Evolutionary conservation across 192 early-diverging fungal species (phyloP).

Genomic region (Coemansia aciculifera): DNA sequence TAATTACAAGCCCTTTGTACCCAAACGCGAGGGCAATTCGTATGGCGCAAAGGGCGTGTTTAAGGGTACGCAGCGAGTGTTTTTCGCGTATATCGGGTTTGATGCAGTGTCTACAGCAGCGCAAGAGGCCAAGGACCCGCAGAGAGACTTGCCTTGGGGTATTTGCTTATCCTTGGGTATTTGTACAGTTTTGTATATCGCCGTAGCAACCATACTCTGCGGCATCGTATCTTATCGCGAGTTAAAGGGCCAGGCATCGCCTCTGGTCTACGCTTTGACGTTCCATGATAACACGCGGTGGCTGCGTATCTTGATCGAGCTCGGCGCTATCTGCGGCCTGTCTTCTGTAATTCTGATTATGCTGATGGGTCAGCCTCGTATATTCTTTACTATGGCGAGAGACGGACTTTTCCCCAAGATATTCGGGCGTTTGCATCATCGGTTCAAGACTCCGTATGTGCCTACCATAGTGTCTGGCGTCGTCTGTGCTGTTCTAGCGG

Average conservation of each 20-base stretch:
- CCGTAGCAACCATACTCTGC: conserved; percentile 66
- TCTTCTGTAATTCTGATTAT: conserved; percentile 75
- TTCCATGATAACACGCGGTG: conserved; percentile 56
- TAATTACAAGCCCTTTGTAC: conserved; percentile 82
- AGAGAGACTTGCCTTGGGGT: conserved; percentile 82
- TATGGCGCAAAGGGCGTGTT: conserved; percentile 74
- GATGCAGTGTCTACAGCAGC: conserved; percentile 86
- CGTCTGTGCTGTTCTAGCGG: conserved; percentile 67
- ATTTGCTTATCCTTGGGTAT: conserved; percentile 77
- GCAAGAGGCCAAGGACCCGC: conserved; percentile 78
- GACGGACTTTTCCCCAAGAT: conserved; percentile 81
- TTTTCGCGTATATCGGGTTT: conserved; percentile 85
- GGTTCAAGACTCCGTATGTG: conserved; percentile 74
- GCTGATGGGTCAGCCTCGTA: conserved; percentile 83
- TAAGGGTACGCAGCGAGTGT: conserved; percentile 72
- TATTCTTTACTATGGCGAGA: conserved; percentile 83
- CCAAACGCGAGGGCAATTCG: conserved; percentile 58
- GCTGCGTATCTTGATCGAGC: conserved; percentile 73
- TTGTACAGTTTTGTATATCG: conserved; percentile 79
- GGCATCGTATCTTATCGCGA: conserved; percentile 68
- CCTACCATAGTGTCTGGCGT: conserved; percentile 67
- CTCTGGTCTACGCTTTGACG: conserved; percentile 56
- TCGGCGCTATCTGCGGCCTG: conserved; percentile 78
- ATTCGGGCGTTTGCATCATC: conserved; percentile 70
- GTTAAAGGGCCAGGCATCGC: conserved; percentile 55